Conservation (phyloP, 371 early-diverging fungal genomes). For the Zopfochytrium polystomum region DNA sequence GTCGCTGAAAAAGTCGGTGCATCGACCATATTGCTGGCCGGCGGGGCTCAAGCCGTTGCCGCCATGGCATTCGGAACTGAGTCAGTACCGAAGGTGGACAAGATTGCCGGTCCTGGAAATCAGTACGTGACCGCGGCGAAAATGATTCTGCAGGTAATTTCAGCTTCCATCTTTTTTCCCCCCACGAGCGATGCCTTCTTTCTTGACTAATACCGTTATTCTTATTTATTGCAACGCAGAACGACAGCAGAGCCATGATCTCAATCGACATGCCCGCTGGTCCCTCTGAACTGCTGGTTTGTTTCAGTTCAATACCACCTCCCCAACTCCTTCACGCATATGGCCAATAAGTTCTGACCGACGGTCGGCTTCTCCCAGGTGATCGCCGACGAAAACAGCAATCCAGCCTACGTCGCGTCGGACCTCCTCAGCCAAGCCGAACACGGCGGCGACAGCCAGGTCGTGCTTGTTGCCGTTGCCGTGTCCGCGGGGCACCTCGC, state of each 20-base stretch:
- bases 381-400: slow-evolving; percentile 80
- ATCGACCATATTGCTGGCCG: slow-evolving; percentile 82
- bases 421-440: slow-evolving; percentile 90
- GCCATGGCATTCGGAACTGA: slow-evolving; percentile 97
- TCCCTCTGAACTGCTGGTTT: slow-evolving; percentile 86
- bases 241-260: slow-evolving; percentile 86
- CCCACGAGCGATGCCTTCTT: background rate
- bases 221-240: slow-evolving; percentile 42
- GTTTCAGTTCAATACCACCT: background rate
- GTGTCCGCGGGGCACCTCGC: slow-evolving; percentile 61
- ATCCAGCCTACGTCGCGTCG: slow-evolving; percentile 89
- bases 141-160: slow-evolving; percentile 78
- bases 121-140: slow-evolving; percentile 98
- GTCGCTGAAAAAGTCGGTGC: slow-evolving; percentile 97
- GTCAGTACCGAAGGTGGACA: slow-evolving; percentile 94
- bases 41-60: slow-evolving; percentile 98
- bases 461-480: slow-evolving; percentile 86
- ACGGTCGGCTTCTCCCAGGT: slow-evolving; percentile 46
- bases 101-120: slow-evolving; percentile 98
- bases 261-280: slow-evolving; percentile 99
- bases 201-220: background rate
- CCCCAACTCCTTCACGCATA: background rate
- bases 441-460: slow-evolving; percentile 92
- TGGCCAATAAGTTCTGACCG: slow-evolving; percentile 3
- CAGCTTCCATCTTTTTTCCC: too few relatives aligned